Evolutionary conservation across 2,329 filamentous ascomycete genomes (phyloP), one percentile per base, ranked within the genome.

Genomic region (Lasiodiplodia citricola): DNA sequence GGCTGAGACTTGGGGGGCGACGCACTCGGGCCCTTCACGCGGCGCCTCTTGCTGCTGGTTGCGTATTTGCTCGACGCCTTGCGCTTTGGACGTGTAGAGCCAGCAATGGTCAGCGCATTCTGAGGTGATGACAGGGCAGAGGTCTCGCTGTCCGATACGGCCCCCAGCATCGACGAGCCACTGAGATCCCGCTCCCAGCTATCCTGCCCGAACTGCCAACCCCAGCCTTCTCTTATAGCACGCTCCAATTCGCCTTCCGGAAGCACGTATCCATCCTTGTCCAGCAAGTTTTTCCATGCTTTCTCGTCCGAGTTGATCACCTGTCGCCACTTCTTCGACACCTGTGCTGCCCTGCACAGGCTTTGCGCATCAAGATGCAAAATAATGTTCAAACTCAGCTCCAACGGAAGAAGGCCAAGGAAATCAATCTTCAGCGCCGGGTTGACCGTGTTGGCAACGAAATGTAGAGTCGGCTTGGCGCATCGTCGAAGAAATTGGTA

Each of bases 351-450:
- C 70, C 90, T 91, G 78, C 94, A 97, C 74, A 98, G 89, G 73
- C 95, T 96, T 73, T 89, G 89, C 68, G 92, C 87, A 76, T 97
- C 92, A 21, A 99, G 88, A 76, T 95, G 97, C 35, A 92, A 91
- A 14, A 97, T 87, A 62, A 98, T 90, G 74, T 97, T 92, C 23
- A 97, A 87, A 68, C 92, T 92, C 23, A 99, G 86, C 79, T 99
- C 96, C 0, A 92, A 84, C 2, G 96, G 96, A 1, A 99, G 85
- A 69, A 93, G 88, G 70, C 88, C 88, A 62, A 99, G 83, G 71
- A 98, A 97, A 78, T 99, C 96, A 76, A 94, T 97, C 79, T 97
- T 97, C 68, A 99, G 82, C 0, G 95, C 93, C 8, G 96, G 96
- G 75, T 97, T 97, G 72, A 99, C 94, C 16, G 94, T 90, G 72